Evolutionary conservation across 2,329 filamentous ascomycete species (phyloP), one percentile per base, ranked within the genome.

Genomic region (Colletotrichum neosansevieriae): DNA sequence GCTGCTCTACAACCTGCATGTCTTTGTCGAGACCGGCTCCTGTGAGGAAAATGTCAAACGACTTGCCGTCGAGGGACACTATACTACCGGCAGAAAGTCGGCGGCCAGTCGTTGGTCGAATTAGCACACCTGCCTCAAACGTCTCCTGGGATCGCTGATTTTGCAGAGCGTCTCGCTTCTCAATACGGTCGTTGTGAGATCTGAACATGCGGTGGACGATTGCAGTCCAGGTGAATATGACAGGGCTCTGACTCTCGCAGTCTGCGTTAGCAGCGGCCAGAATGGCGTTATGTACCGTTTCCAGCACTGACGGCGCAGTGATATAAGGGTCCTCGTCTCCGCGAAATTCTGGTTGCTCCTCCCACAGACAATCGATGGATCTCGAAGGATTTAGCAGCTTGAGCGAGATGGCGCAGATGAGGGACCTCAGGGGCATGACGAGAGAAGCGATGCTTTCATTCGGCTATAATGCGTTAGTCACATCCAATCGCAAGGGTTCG

Each of bases 161-260:
- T 59, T 89, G 81, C 15, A 87, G 77, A 32, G 86, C 80, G 72
- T 89, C 87, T 54, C 87, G 81, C 66, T 85, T 84, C 75, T 92
- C 89, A 44, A 87, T 88, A 51, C 90, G 84, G 58, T 83, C 84
- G 64, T 88, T 84, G 71, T 89, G 91, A 12, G 87, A 87, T 47
- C 88, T 81, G 72, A 89, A 88, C 81, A 96, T 88, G 29, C 87
- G 85, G 74, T 92, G 88, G 10, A 94, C 83, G 29, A 97, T 87
- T 54, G 95, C 83, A 4, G 91, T 89, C 94, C 94, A 98, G 3
- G 92, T 88, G 72, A 97, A 92, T 19, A 93, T 86, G 17, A 92
- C 89, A 1, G 93, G 93, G 63, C 88, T 89, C 19, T 92, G 92
- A 40, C 88, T 88, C 42, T 84, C 82, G n/a, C 88, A 83, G 15